Conservation (phyloP, 306 rosid genomes). For the Corylus avellana region DNA sequence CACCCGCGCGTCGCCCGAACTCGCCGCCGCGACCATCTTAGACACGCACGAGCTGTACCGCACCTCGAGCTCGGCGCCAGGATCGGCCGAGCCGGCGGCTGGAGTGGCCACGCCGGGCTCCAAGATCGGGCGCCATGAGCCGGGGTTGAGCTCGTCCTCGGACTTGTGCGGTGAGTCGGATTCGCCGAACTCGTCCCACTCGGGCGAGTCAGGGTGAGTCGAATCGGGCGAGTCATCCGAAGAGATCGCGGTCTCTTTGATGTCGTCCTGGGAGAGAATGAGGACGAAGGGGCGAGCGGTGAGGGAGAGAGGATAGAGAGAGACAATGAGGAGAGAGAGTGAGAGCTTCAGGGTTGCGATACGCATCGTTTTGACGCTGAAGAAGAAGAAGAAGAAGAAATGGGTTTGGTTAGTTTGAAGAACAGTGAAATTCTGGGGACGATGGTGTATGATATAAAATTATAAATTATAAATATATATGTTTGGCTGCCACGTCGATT, state of each 20-base stretch:
- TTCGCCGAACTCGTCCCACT: slow-evolving; percentile 94
- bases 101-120: slow-evolving; percentile 52
- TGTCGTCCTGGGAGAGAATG: slow-evolving; percentile 76
- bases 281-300: slow-evolving; percentile 68
- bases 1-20: slow-evolving; percentile 48
- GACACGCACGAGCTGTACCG: slow-evolving; percentile 57
- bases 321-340: slow-evolving; percentile 47
- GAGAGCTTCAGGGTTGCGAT: slow-evolving; percentile 22
- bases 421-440: not conserved
- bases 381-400: not conserved
- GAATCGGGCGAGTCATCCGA: slow-evolving; percentile 60
- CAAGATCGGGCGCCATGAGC: slow-evolving; percentile 89
- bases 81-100: slow-evolving; percentile 11
- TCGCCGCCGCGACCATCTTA: slow-evolving; percentile 54
- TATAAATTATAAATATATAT: not conserved
- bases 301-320: slow-evolving; percentile 41
- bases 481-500: slow-evolving; percentile 27
- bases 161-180: slow-evolving; percentile 56
- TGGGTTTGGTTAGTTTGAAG: not conserved
- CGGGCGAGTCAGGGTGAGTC: slow-evolving; percentile 52
- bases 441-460: not conserved
- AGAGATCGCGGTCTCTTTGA: slow-evolving; percentile 42
- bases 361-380: slow-evolving; percentile 28
- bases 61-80: slow-evolving; percentile 27
- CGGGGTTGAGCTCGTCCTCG: slow-evolving; percentile 84